Percentiles rank a stretch among this genome's conserved stretches.
Evolutionary conservation across 208 protist species (phyloP).

Genomic region (Leishmania amazonensis): DNA sequence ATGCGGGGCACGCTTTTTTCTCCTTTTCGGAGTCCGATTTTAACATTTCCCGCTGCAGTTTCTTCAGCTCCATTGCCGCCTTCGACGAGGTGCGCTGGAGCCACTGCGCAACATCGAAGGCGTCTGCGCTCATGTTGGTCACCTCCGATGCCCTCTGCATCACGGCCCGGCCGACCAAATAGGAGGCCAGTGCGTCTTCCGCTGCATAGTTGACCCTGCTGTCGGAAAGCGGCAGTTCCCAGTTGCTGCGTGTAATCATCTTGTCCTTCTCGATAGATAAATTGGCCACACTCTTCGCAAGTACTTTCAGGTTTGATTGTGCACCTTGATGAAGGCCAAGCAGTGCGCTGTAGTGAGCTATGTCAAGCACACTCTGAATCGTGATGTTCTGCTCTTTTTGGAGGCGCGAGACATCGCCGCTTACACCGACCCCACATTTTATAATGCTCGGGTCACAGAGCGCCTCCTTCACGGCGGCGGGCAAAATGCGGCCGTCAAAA

Average conservation of each 20-base stretch:
- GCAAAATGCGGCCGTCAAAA: conserved; percentile 37
- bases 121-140: neutral
- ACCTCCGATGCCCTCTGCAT: conserved; percentile 23
- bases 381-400: conserved; percentile 33
- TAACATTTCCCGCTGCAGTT: conserved; percentile 11
- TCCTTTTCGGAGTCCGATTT: neutral
- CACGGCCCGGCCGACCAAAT: conserved; percentile 32
- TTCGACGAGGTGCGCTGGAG: conserved; percentile 9
- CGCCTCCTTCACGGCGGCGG: conserved; percentile 21
- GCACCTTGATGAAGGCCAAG: conserved; percentile 21
- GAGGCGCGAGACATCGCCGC: conserved; percentile 41
- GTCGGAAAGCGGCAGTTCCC: conserved; percentile 45
- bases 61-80: conserved; percentile 33
- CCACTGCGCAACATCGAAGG: conserved; percentile 22
- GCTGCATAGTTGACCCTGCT: conserved; percentile 45
- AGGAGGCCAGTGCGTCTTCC: conserved; percentile 63
- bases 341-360: conserved; percentile 39
- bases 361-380: conserved; percentile 37
- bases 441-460: conserved; percentile 40
- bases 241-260: conserved; percentile 52
- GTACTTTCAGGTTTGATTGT: conserved; percentile 33
- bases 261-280: conserved; percentile 44
- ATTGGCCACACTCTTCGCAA: conserved; percentile 25
- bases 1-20: neutral
- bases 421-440: conserved; percentile 58